Evolutionary conservation across 2,329 filamentous ascomycete species (phyloP), one percentile per base, ranked within the genome.

Genomic region (Colletotrichum sp.): DNA sequence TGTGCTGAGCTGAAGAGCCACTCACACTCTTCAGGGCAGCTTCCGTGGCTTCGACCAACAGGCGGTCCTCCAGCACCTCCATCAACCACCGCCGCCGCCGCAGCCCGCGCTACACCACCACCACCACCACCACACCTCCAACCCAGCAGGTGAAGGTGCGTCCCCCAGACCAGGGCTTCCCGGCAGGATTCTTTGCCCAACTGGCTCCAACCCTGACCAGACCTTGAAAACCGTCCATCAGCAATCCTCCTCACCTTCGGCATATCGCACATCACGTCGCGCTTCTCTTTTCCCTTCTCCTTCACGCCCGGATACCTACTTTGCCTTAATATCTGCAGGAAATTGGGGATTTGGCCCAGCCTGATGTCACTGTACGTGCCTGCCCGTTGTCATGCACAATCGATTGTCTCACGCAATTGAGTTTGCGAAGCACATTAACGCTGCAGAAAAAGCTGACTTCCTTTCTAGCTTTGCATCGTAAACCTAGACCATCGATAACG

Each of bases 301-400:
- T 76, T 69, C 70, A 15, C 70, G 57, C 70, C 57, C 71, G 34
- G 44, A 69, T 60, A 69, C 26, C 69, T 64, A 28, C 34, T 36
- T 72, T 10, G 28, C 57, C 16, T 64, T 69, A 39, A 69, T 69
- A 72, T 57, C 34, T 76, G 59, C 64, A 64, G 74, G 74, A 55
- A 30, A 12, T 76, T 26, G 28, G 70, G 57, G 21, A 26, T 30
- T 24, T 24, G 26, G 52, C 39, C 74, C 74, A 49, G 34, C 74
- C 74, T 69, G 44, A 76, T 74, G 74, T 69, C 74, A 76, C 74
- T 76, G 74, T 76, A 74, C 34, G 74, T 74, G 63, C 57, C 36
- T 32, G n/a, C 70, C 21, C 15, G 30, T 49, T 34, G 39, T 49
- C 44, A 49, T 69, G 44, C 57, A 52, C 32, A 64, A 69, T 30